These are phyloP conservation scores for Linum lewisii DNA, from an alignment of 345 rosid genomes.

Conservation along the genomic window DNA sequence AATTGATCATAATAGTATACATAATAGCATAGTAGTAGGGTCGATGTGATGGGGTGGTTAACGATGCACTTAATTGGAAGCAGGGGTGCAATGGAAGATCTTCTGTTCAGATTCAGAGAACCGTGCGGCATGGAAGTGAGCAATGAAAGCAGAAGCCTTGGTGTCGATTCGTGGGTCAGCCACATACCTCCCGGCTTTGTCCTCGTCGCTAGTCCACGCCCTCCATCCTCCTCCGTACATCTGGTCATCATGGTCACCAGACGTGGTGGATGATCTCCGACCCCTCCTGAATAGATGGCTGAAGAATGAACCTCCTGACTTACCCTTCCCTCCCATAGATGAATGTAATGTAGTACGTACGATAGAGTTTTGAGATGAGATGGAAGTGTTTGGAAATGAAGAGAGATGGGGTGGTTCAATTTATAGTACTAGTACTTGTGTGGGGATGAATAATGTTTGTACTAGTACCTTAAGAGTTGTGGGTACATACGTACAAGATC, in stretches of 20 bases:
- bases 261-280: neutral
- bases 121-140: conserved; percentile 38
- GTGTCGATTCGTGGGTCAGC: conserved; percentile 39
- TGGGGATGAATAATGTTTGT: too few species aligned
- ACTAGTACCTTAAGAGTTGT: too few species aligned
- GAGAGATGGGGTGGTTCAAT: too few species aligned
- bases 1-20: too few species aligned
- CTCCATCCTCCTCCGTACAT: conserved; percentile 1
- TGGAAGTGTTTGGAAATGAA: too few species aligned
- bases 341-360: too few species aligned
- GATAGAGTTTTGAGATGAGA: too few species aligned
- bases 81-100: conserved; percentile 17
- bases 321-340: neutral
- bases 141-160: conserved; percentile 42
- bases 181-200: conserved; percentile 22
- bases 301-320: neutral
- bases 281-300: neutral
- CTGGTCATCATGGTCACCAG: neutral
- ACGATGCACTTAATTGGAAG: too few species aligned
- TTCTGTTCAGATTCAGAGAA: conserved; percentile 34
- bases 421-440: too few species aligned
- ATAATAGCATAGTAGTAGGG: too few species aligned
- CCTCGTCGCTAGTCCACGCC: conserved; percentile 29
- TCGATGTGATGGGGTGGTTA: too few species aligned
- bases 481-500: too few species aligned